Evolutionary conservation across 2,329 filamentous ascomycete species (phyloP).

Genomic region (Thermothelomyces thermophilus): DNA sequence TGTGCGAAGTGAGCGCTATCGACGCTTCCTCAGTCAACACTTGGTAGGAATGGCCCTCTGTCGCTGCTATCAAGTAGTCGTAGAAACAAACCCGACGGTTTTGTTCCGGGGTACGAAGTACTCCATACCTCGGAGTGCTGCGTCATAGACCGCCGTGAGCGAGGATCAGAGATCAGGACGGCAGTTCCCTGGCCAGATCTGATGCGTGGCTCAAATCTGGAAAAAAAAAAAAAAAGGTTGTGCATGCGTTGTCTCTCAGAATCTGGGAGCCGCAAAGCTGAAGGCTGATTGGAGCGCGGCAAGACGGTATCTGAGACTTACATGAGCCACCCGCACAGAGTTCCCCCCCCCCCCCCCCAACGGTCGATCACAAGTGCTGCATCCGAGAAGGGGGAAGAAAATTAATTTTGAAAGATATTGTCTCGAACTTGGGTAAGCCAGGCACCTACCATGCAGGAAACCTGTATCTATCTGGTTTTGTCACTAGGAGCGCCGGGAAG

Average conservation of each 20-base stretch:
- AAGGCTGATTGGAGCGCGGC: constrained; percentile 5
- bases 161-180: neutral
- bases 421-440: neutral
- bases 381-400: neutral
- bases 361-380: constrained; percentile 4
- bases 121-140: too few relatives aligned
- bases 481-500: too few relatives aligned
- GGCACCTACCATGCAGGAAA: neutral
- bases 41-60: too few relatives aligned
- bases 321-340: constrained; percentile 8
- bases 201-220: neutral
- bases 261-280: neutral
- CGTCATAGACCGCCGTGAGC: too few relatives aligned
- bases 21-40: too few relatives aligned
- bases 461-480: neutral
- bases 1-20: too few relatives aligned
- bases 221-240: too few relatives aligned
- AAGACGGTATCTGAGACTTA: constrained; percentile 8
- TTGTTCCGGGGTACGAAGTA: too few relatives aligned
- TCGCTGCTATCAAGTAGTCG: too few relatives aligned
- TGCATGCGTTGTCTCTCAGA: neutral
- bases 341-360: constrained; percentile 16
- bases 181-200: neutral
- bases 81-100: too few relatives aligned
- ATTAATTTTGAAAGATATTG: too few relatives aligned